phyloP scores from a whole-genome alignment of 1,284 basidiomycete species.

The Ustilago bromivora region DNA sequence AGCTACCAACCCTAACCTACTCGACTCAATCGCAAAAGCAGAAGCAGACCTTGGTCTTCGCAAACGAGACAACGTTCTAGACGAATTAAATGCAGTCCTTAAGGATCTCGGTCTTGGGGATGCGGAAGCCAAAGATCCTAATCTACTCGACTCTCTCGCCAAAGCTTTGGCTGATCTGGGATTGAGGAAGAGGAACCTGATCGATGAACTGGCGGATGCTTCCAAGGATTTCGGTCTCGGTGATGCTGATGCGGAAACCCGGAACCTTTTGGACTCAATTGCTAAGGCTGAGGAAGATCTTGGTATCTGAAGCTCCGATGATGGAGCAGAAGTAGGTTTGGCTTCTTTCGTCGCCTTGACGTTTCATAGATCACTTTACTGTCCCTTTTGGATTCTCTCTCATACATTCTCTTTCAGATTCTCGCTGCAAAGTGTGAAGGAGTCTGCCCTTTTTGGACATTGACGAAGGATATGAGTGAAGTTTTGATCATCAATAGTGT shows the following conservation, averaged over 20 bases:
- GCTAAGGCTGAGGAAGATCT: not conserved
- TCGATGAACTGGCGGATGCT: constrained; percentile 8
- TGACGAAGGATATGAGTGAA: too few relatives aligned
- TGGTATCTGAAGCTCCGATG: not conserved
- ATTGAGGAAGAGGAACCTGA: constrained; percentile 1
- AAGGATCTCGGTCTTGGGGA: not conserved
- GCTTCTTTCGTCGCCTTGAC: too few relatives aligned
- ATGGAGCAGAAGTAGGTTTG: not conserved
- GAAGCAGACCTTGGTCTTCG: not conserved
- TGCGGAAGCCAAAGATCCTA: too few relatives aligned
- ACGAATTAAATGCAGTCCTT: not conserved
- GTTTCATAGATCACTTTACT: too few relatives aligned
- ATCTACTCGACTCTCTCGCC: too few relatives aligned
- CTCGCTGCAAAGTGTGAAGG: too few relatives aligned
- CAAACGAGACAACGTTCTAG: too few relatives aligned
- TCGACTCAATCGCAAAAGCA: not conserved
- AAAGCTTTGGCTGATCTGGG: too few relatives aligned
- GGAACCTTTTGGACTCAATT: not conserved
- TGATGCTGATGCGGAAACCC: not conserved
- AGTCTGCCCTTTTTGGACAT: too few relatives aligned
- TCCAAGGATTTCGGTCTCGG: constrained; percentile 1
- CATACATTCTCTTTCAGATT: not conserved
- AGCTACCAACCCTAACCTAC: not conserved
- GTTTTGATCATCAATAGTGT: too few relatives aligned
- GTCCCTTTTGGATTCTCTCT: not conserved